These are phyloP conservation scores for Scorias spongiosa DNA, from an alignment of 2,329 filamentous ascomycete species.

Conservation along the genomic window DNA sequence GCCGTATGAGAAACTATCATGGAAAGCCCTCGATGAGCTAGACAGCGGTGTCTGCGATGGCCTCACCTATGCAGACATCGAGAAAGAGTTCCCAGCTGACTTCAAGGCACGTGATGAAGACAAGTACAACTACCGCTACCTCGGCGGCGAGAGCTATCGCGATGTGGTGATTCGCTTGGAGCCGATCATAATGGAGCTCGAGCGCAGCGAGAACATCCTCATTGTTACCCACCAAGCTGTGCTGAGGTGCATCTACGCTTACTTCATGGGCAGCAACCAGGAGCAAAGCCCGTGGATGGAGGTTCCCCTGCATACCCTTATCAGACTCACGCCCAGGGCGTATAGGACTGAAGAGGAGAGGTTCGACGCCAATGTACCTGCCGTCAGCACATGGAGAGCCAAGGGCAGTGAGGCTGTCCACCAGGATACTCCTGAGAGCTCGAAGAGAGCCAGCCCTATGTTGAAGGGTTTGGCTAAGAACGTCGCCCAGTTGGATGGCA, in stretches of 20 bases:
- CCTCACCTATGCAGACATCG: conserved; percentile 90
- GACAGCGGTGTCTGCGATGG: conserved; percentile 95
- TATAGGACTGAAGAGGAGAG: conserved; percentile 86
- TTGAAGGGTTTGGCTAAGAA: conserved; percentile 8
- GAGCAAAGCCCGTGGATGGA: conserved; percentile 96
- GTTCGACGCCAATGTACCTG: conserved; percentile 80
- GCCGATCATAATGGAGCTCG: conserved; percentile 98
- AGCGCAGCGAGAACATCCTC: conserved; percentile 88
- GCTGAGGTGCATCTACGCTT: conserved; percentile 90
- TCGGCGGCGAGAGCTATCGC: conserved; percentile 87
- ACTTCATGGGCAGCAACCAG: conserved; percentile 96
- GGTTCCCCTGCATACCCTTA: conserved; percentile 86
- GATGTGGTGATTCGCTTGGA: conserved; percentile 96
- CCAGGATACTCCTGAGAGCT: conserved; percentile 30
- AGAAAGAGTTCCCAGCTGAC: conserved; percentile 79
- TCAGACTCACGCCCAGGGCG: conserved; percentile 87
- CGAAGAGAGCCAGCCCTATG: conserved; percentile 7
- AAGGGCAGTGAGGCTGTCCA: conserved; percentile 90
- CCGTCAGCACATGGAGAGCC: conserved; percentile 88
- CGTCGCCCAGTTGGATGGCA: background rate
- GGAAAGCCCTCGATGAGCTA: conserved; percentile 96
- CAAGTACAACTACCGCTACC: conserved; percentile 99
- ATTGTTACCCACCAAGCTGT: conserved; percentile 98
- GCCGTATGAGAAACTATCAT: conserved; percentile 87
- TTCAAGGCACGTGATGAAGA: conserved; percentile 92